Conservation (phyloP, 768 basidiomycete species). For the Podaxis sp. region DNA sequence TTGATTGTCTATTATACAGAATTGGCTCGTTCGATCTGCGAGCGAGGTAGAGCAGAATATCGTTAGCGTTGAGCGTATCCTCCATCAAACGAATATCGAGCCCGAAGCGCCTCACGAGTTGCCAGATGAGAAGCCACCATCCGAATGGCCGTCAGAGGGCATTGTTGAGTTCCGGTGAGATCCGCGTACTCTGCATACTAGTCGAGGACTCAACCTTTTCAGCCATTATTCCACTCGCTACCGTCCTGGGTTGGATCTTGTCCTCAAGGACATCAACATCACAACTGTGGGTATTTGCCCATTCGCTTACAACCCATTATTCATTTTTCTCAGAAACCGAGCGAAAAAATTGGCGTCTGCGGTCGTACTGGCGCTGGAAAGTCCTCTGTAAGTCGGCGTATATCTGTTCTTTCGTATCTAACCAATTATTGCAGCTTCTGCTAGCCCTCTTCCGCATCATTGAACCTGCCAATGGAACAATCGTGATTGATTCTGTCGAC, state of each 20-base stretch:
- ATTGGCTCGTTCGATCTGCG: slow-evolving; percentile 80
- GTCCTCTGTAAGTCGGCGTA: slow-evolving; percentile 53
- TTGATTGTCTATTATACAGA: slow-evolving; percentile 37
- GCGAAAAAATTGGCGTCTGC: slow-evolving; percentile 89
- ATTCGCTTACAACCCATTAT: neutral
- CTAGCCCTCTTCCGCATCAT: slow-evolving; percentile 78
- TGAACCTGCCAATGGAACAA: slow-evolving; percentile 66
- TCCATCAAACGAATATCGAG: slow-evolving; percentile 74
- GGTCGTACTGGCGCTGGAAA: slow-evolving; percentile 83
- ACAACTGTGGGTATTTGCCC: slow-evolving; percentile 51
- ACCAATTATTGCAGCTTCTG: slow-evolving; percentile 41
- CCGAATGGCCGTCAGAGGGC: slow-evolving; percentile 74
- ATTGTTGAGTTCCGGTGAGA: slow-evolving; percentile 70
- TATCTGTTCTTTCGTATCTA: neutral
- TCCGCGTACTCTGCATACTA: too few relatives aligned
- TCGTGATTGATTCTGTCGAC: slow-evolving; percentile 74
- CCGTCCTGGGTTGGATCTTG: slow-evolving; percentile 75
- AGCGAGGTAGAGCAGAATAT: slow-evolving; percentile 91
- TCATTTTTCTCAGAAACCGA: slow-evolving; percentile 50
- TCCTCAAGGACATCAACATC: slow-evolving; percentile 75
- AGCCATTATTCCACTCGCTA: slow-evolving; percentile 79
- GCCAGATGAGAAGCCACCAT: slow-evolving; percentile 51
- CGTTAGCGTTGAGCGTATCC: slow-evolving; percentile 85
- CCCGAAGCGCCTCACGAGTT: slow-evolving; percentile 78
- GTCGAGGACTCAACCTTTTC: neutral